These are phyloP conservation scores for Brettanomyces custersianus DNA, from an alignment of 805 yeast genomes.

Conservation along the genomic window DNA sequence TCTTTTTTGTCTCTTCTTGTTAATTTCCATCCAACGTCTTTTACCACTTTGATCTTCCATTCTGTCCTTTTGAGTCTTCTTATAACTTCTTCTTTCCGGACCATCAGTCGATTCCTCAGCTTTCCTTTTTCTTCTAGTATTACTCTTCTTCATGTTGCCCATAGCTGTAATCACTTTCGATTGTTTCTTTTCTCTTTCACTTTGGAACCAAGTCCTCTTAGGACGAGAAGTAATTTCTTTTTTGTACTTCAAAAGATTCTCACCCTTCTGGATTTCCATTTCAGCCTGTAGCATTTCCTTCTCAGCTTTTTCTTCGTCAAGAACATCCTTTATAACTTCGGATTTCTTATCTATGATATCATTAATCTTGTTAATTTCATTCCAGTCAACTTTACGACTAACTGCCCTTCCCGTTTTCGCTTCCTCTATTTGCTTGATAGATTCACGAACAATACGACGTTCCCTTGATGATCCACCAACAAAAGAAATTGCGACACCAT, in stretches of 20 bases:
- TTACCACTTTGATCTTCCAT: slow-evolving; percentile 36
- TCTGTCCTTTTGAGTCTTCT: slow-evolving; percentile 75
- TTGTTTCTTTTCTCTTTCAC: slow-evolving; percentile 44
- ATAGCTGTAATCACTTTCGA: slow-evolving; percentile 26
- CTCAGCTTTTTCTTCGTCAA: slow-evolving; percentile 81
- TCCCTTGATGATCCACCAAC: slow-evolving; percentile 90
- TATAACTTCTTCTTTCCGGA: slow-evolving; percentile 48
- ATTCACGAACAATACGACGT: slow-evolving; percentile 83
- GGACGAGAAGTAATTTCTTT: slow-evolving; percentile 86
- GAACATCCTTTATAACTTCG: slow-evolving; percentile 60
- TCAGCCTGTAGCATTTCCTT: slow-evolving; percentile 85
- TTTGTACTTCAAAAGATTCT: slow-evolving; percentile 70
- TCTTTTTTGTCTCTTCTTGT: slow-evolving; percentile 23
- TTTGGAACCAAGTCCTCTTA: slow-evolving; percentile 93
- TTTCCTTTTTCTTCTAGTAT: slow-evolving; percentile 66
- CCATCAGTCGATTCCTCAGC: slow-evolving; percentile 52
- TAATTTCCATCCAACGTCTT: slow-evolving; percentile 27
- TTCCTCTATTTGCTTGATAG: slow-evolving; percentile 59
- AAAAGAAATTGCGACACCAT: slow-evolving; percentile 85
- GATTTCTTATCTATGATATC: slow-evolving; percentile 50
- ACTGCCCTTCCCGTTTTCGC: slow-evolving; percentile 50
- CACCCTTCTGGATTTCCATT: slow-evolving; percentile 80
- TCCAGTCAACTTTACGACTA: slow-evolving; percentile 92
- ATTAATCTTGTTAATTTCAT: slow-evolving; percentile 62
- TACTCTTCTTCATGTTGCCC: slow-evolving; percentile 37